Conservation (phyloP, 164 flowering plant species). For the Warburgia ugandensis region DNA sequence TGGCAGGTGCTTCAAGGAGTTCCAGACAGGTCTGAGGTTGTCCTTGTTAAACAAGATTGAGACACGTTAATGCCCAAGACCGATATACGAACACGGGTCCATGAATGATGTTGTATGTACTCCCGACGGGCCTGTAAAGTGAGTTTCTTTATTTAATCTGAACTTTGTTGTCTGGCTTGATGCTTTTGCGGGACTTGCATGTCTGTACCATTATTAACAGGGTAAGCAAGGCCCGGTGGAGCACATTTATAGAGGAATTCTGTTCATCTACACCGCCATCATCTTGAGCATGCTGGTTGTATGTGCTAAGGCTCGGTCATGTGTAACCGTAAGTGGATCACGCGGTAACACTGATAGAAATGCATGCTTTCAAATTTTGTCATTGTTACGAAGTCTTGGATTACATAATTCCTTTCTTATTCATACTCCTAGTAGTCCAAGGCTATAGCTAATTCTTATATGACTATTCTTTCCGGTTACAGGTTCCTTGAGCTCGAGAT, state of each 20-base stretch:
- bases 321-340: conserved; percentile 78
- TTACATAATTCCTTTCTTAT: not conserved
- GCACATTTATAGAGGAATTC: conserved; percentile 71
- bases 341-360: conserved; percentile 61
- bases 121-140: conserved; percentile 83
- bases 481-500: conserved; percentile 43
- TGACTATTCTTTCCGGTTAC: conserved; percentile 32
- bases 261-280: conserved; percentile 88
- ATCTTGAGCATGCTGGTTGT: conserved; percentile 96
- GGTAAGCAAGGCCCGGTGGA: conserved; percentile 98
- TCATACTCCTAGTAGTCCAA: not conserved
- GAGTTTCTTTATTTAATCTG: conserved; percentile 9
- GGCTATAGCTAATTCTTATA: not conserved
- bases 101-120: conserved; percentile 83
- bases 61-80: conserved; percentile 60
- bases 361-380: conserved; percentile 34
- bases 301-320: conserved; percentile 83
- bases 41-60: conserved; percentile 74
- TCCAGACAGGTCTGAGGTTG: conserved; percentile 86
- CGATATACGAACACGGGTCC: conserved; percentile 46
- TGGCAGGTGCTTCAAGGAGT: conserved; percentile 91
- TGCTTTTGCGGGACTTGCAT: conserved; percentile 1
- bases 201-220: conserved; percentile 23
- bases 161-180: not conserved
- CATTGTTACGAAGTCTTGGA: not conserved